Conservation (phyloP, 768 basidiomycete genomes). For the Pluteus cervinus region DNA sequence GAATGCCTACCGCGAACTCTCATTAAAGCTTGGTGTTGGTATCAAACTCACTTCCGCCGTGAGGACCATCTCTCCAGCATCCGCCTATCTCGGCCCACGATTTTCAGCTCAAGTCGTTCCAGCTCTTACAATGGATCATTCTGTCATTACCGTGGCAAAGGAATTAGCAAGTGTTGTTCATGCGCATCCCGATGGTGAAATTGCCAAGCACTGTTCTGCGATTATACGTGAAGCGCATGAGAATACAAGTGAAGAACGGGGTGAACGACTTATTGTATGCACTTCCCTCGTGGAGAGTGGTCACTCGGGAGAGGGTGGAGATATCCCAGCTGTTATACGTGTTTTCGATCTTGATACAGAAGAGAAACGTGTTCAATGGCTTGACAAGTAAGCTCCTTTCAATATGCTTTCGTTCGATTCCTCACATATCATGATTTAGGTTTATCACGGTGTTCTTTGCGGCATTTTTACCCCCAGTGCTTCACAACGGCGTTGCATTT, state of each 20-base stretch:
- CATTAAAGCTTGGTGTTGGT: constrained; percentile 50
- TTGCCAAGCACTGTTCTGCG: constrained; percentile 48
- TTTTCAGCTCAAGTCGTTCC: constrained; percentile 51
- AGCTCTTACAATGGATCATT: constrained; percentile 37
- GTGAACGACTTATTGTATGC: constrained; percentile 50
- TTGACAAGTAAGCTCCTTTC: constrained; percentile 34
- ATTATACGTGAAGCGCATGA: constrained; percentile 51
- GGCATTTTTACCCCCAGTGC: constrained; percentile 50
- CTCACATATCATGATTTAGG: constrained; percentile 18
- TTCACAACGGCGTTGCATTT: constrained; percentile 52
- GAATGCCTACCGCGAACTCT: constrained; percentile 34
- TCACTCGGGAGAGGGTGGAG: constrained; percentile 37
- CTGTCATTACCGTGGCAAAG: constrained; percentile 46
- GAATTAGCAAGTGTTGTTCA: constrained; percentile 52
- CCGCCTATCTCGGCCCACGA: constrained; percentile 49
- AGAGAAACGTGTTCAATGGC: constrained; percentile 42
- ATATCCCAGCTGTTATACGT: constrained; percentile 42
- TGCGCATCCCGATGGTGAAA: constrained; percentile 37
- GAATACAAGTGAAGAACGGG: constrained; percentile 36
- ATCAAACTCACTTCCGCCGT: constrained; percentile 53
- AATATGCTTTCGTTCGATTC: background rate
- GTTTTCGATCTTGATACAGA: constrained; percentile 46
- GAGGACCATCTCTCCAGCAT: constrained; percentile 54
- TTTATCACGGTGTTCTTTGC: constrained; percentile 44
- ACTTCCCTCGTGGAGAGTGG: constrained; percentile 52